phyloP scores from a whole-genome alignment of 805 yeast species.

The Candida michaelii region DNA sequence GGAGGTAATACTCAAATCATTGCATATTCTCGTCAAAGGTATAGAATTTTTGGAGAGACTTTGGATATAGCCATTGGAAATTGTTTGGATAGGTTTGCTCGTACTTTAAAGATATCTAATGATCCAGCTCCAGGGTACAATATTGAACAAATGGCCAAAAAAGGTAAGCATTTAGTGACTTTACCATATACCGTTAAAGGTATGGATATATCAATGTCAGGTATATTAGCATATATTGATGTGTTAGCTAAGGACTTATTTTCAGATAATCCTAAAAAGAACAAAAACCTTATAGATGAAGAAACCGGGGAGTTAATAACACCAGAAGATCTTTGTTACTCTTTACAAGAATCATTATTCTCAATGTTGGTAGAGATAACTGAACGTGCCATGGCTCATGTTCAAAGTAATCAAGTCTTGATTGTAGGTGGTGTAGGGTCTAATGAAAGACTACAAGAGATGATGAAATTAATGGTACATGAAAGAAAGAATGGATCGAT shows the following conservation, averaged over 20 bases:
- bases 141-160: constrained; percentile 89
- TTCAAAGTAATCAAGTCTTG: constrained; percentile 80
- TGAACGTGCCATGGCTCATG: constrained; percentile 98
- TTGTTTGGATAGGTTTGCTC: constrained; percentile 93
- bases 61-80: constrained; percentile 97
- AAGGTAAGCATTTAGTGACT: constrained; percentile 60
- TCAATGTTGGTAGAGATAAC: constrained; percentile 98
- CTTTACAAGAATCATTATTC: constrained; percentile 87
- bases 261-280: constrained; percentile 37
- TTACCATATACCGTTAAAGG: constrained; percentile 98
- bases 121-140: constrained; percentile 97
- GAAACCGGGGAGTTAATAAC: constrained; percentile 58
- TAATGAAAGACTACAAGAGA: constrained; percentile 83
- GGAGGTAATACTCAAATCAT: constrained; percentile 99
- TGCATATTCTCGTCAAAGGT: constrained; percentile 90
- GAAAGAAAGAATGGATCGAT: constrained; percentile 83
- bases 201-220: constrained; percentile 97
- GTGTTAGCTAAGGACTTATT: constrained; percentile 72
- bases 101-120: constrained; percentile 84
- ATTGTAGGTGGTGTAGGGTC: constrained; percentile 99
- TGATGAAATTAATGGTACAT: constrained; percentile 94
- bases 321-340: constrained; percentile 85
- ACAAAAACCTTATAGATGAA: constrained; percentile 38
- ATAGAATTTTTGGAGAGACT: constrained; percentile 99
- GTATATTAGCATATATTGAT: constrained; percentile 85